phyloP scores from a whole-genome alignment of 1,284 basidiomycete genomes.

The Testicularia cyperi region DNA sequence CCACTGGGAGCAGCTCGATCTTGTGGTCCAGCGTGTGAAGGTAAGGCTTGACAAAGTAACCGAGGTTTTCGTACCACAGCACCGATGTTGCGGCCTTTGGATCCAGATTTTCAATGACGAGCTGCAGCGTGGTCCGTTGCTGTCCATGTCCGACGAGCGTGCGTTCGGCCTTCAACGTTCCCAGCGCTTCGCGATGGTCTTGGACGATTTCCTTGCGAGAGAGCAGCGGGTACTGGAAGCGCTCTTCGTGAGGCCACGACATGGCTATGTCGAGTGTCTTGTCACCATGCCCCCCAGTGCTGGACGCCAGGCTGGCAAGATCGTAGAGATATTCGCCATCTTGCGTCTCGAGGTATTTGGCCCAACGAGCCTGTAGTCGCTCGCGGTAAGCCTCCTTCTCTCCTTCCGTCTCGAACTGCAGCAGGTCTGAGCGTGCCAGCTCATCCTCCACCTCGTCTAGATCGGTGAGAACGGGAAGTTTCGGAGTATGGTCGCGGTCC shows the following conservation, averaged over 20 bases:
- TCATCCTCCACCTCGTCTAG: constrained; percentile 25
- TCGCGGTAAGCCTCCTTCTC: constrained; percentile 20
- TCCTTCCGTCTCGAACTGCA: constrained; percentile 11
- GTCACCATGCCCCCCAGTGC: constrained; percentile 1
- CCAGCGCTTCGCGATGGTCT: no score
- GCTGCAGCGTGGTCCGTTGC: constrained; percentile 71
- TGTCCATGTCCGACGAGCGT: constrained; percentile 76
- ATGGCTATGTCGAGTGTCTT: constrained; percentile 45
- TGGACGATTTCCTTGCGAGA: not conserved
- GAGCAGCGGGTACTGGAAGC: constrained; percentile 59
- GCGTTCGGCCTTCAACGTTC: constrained; percentile 68
- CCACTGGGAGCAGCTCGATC: constrained; percentile 2
- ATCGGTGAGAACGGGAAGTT: constrained; percentile 7
- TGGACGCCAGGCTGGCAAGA: not conserved
- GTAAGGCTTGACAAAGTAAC: constrained; percentile 87
- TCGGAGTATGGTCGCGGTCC: not conserved
- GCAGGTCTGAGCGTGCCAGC: constrained; percentile 10
- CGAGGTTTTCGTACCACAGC: constrained; percentile 85
- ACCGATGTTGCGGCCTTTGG: constrained; percentile 63
- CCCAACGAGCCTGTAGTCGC: constrained; percentile 10
- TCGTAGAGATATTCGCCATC: constrained; percentile 30
- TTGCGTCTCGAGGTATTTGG: constrained; percentile 3
- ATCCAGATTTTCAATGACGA: constrained; percentile 72
- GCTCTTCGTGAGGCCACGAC: constrained; percentile 61
- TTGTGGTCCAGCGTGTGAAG: constrained; percentile 73